phyloP scores from a whole-genome alignment of 345 rosid species.

The Gynandropsis gynandra region DNA sequence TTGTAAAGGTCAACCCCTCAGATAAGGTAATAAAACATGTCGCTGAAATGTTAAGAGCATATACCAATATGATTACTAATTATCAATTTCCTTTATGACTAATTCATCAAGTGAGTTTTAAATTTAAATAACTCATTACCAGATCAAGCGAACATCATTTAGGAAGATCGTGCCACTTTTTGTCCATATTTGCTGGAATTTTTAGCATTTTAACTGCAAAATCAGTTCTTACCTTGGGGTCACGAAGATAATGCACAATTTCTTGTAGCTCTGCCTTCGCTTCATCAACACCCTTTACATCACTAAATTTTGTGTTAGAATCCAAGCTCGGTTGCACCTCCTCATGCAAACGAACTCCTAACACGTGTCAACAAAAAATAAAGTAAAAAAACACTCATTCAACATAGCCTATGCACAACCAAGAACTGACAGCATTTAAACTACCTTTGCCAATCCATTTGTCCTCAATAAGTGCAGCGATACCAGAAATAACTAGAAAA shows the following conservation, averaged over 20 bases:
- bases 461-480: slow-evolving; percentile 88
- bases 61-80: no score
- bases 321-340: slow-evolving; percentile 96
- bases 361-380: slow-evolving; percentile 6
- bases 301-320: slow-evolving; percentile 80
- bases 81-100: no score
- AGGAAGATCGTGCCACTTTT: no score
- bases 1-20: no score
- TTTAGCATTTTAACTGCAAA: no score
- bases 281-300: slow-evolving; percentile 97
- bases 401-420: not conserved
- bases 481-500: slow-evolving; percentile 79
- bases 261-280: slow-evolving; percentile 94
- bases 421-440: slow-evolving; percentile 6
- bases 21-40: no score
- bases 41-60: no score
- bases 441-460: slow-evolving; percentile 87
- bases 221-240: slow-evolving; percentile 60
- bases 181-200: no score
- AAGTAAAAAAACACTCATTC: not conserved
- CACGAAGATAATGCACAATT: slow-evolving; percentile 93
- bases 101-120: no score
- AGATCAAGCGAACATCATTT: no score
- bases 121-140: no score
- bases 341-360: slow-evolving; percentile 88